A percentile compares a stretch with the other conserved stretches of the same genome.
Conservation (phyloP, 2,329 filamentous ascomycete species). For the Fusarium sp. region DNA sequence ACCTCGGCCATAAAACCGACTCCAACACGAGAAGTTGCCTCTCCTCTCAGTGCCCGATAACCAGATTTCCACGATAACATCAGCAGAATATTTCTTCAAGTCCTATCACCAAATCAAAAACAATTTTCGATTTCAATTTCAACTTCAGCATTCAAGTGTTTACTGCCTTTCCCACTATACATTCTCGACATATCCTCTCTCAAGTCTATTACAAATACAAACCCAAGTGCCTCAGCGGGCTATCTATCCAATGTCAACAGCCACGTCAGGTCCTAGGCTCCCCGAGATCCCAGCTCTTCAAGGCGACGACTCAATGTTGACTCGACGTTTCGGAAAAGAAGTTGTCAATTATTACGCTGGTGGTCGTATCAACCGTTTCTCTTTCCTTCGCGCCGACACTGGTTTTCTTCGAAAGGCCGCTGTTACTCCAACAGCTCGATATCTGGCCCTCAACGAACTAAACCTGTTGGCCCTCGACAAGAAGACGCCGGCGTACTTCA, state of each 20-base stretch:
- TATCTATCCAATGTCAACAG: constrained; percentile 49
- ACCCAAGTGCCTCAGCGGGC: constrained; percentile 15
- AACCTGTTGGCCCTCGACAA: constrained; percentile 74
- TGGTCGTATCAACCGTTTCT: constrained; percentile 81
- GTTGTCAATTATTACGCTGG: constrained; percentile 88
- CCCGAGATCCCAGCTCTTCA: constrained; percentile 62
- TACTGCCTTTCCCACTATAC: background rate
- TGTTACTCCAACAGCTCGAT: constrained; percentile 73
- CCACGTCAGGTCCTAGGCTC: constrained; percentile 50
- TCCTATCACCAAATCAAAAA: background rate
- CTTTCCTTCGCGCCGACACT: constrained; percentile 79
- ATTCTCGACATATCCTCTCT: background rate
- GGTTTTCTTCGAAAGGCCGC: constrained; percentile 78
- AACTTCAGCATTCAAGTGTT: constrained; percentile 1
- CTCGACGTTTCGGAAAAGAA: constrained; percentile 82
- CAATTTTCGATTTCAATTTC: background rate
- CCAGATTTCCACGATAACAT: constrained; percentile 11
- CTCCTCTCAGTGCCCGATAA: constrained; percentile 24
- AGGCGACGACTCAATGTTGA: constrained; percentile 75
- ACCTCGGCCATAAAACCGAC: constrained; percentile 34
- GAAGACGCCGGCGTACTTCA: constrained; percentile 75
- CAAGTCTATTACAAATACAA: constrained; percentile 37
- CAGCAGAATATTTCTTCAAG: background rate
- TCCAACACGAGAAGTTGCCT: constrained; percentile 20
- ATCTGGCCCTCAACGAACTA: constrained; percentile 84